These are phyloP conservation scores for Trypanosoma boissoni DNA, from an alignment of 208 protist species.

Conservation along the genomic window DNA sequence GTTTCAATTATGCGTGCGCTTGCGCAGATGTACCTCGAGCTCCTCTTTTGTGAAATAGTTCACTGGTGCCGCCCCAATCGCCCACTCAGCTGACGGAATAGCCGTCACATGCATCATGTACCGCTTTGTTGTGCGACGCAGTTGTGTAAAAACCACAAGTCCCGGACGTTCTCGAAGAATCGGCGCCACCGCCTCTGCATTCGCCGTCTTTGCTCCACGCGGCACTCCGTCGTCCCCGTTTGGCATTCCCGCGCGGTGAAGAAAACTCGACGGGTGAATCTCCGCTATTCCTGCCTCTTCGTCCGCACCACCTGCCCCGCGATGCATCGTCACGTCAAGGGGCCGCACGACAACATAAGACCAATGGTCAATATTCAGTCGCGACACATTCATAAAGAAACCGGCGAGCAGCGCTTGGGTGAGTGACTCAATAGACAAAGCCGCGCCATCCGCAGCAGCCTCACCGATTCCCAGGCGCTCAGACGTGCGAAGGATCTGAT, in stretches of 20 bases:
- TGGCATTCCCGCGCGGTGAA: conserved; percentile 46
- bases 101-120: conserved; percentile 90
- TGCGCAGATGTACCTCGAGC: conserved; percentile 65
- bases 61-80: conserved; percentile 59
- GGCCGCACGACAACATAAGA: conserved; percentile 77
- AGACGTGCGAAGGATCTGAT: conserved; percentile 83
- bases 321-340: conserved; percentile 41
- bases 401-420: conserved; percentile 76
- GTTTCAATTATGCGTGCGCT: conserved; percentile 45
- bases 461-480: conserved; percentile 77
- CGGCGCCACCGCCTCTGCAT: conserved; percentile 5
- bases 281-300: conserved; percentile 43
- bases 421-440: conserved; percentile 39
- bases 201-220: neutral
- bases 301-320: neutral
- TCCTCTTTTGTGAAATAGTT: conserved; percentile 84
- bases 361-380: conserved; percentile 68
- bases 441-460: conserved; percentile 11
- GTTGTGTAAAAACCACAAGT: conserved; percentile 83
- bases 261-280: conserved; percentile 80
- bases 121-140: conserved; percentile 78
- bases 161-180: conserved; percentile 51
- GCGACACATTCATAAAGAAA: conserved; percentile 90
- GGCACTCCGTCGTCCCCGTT: conserved; percentile 3
- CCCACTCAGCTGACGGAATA: conserved; percentile 59